Conservation (phyloP, 306 rosid species). For the Lathyrus tuberosus region DNA sequence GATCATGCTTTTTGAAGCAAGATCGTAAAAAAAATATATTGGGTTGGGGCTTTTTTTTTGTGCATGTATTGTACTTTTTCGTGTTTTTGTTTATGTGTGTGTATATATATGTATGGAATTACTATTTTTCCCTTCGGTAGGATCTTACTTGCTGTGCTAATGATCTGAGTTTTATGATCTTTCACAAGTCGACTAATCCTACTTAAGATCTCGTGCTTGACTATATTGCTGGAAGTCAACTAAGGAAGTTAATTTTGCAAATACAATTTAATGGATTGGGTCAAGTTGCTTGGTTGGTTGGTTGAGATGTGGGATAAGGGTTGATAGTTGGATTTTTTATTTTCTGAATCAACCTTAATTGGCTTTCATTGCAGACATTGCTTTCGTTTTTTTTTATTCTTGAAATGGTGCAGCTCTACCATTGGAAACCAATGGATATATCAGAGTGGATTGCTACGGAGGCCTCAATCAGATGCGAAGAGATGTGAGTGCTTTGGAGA, state of each 20-base stretch:
- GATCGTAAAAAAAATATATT: no score
- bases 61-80: no score
- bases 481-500: conserved; percentile 66
- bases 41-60: no score
- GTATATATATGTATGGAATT: no score
- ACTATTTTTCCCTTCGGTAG: no score
- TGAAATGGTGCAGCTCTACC: conserved; percentile 85
- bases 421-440: conserved; percentile 71
- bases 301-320: conserved; percentile 29
- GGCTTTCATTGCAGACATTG: conserved; percentile 74
- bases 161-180: no score
- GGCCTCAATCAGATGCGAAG: conserved; percentile 97
- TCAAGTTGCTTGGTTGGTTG: background rate
- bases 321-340: conserved; percentile 38
- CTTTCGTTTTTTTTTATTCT: conserved; percentile 55
- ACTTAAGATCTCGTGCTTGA: no score
- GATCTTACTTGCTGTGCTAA: no score
- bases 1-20: no score
- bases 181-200: no score
- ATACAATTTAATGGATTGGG: conserved; percentile 3
- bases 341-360: conserved; percentile 68
- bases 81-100: no score
- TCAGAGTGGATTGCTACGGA: conserved; percentile 92
- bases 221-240: background rate
- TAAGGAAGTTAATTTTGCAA: background rate